Percentiles rank a stretch among this genome's conserved stretches.
Conservation (phyloP, 2,329 filamentous ascomycete genomes). For the Pseudogymnoascus sp. region DNA sequence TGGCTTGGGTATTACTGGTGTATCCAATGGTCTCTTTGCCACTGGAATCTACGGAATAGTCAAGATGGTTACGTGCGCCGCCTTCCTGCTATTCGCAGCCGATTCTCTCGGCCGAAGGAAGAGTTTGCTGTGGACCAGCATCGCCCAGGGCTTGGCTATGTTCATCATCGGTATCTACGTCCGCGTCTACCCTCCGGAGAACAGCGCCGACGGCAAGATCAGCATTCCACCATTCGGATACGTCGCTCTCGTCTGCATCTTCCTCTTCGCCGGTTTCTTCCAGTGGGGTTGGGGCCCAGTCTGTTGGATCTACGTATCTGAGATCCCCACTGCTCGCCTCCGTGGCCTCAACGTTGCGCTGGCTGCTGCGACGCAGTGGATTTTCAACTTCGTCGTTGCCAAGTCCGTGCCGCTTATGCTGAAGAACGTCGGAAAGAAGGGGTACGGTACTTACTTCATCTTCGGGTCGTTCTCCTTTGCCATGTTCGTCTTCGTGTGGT, state of each 20-base stretch:
- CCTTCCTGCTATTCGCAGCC: constrained; percentile 59
- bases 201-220: constrained; percentile 28
- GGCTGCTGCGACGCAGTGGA: constrained; percentile 59
- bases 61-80: constrained; percentile 55
- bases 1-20: constrained; percentile 51
- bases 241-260: constrained; percentile 62
- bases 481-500: constrained; percentile 41
- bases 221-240: constrained; percentile 59
- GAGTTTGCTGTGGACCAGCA: constrained; percentile 55
- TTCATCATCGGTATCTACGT: constrained; percentile 67
- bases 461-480: constrained; percentile 58
- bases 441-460: constrained; percentile 57
- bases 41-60: constrained; percentile 68
- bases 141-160: constrained; percentile 55
- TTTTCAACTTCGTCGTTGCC: constrained; percentile 68
- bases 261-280: constrained; percentile 63
- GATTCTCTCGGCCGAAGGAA: constrained; percentile 56
- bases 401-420: constrained; percentile 62
- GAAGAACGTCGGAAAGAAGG: constrained; percentile 38
- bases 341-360: constrained; percentile 60
- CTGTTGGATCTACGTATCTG: constrained; percentile 63
- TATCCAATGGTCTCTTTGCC: constrained; percentile 55
- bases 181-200: constrained; percentile 49
- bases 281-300: constrained; percentile 64
- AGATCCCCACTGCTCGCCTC: constrained; percentile 61